phyloP scores from a whole-genome alignment of 2,329 filamentous ascomycete genomes.

The Domatiomyces globalis region DNA sequence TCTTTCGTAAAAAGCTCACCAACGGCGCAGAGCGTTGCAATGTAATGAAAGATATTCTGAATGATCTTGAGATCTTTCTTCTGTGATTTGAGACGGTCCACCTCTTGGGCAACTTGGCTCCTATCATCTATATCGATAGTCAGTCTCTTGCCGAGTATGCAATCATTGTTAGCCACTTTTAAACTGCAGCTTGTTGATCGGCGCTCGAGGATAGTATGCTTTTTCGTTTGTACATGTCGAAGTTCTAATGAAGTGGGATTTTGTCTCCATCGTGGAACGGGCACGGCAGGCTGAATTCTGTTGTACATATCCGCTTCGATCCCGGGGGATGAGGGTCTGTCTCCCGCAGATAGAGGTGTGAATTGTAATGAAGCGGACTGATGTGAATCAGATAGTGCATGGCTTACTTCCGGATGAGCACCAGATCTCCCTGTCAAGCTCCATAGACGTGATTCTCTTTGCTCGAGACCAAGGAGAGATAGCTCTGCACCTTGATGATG shows the following conservation, averaged over 20 bases:
- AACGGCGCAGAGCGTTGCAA: conserved; percentile 7
- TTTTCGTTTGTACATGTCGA: background rate
- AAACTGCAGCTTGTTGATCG: background rate
- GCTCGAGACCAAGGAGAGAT: background rate
- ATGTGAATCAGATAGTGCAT: conserved; percentile 1
- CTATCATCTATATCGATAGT: conserved; percentile 3
- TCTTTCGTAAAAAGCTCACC: conserved; percentile 5
- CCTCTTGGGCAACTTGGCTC: conserved; percentile 6
- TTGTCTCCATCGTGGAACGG: background rate
- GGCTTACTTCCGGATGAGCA: background rate
- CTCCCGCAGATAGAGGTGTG: background rate
- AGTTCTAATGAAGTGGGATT: background rate
- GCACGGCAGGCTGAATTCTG: background rate
- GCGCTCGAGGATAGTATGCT: background rate
- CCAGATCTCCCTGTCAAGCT: background rate
- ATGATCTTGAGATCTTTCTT: conserved; percentile 10
- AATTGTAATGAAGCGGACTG: background rate
- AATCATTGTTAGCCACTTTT: background rate
- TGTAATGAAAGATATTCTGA: conserved; percentile 4
- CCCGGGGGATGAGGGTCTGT: background rate
- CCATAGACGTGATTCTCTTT: conserved; percentile 1
- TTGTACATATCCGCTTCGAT: too few relatives aligned
- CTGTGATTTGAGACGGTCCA: conserved; percentile 11
- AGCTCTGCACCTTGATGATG: background rate
- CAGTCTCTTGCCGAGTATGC: conserved; percentile 6